Evolutionary conservation across 768 basidiomycete genomes (phyloP), one percentile per base, ranked within the genome.

Genomic region (Leucocoprinus leucothites): DNA sequence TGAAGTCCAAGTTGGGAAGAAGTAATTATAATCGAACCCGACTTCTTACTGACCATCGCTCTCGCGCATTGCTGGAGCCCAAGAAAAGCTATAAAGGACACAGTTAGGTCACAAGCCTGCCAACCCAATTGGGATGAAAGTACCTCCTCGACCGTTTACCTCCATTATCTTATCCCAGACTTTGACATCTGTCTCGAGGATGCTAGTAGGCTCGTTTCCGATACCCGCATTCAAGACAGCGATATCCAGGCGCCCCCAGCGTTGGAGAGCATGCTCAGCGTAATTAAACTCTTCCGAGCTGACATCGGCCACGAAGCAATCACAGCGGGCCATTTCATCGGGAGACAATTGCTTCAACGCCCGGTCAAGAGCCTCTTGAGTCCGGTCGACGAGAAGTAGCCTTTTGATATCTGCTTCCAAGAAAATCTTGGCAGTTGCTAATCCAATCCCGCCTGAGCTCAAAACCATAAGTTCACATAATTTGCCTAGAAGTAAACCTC

Each of bases 1-100:
- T 63, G 54, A 34, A 63, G 53, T 16, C 62, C 62, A n/a, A 63
- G 53, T 22, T 63, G 60, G 5, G 62, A 59, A n/a, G 62, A 57
- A 7, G 54, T 57, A 42, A 61, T 58, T 5, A 63, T 48, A 34
- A 63, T 63, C 8, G 62, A 60, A 2, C 62, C 62, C 14, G 54
- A 57, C 13, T 53, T 53, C 22, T 13, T 53, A 43, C 46, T 44
- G 35, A 36, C 28, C 52, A 53, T 53, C 4, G 21, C 44, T 34
- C 45, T 38, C n/a, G 43, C 52, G 31, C 52, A 53, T 26, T 53
- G 52, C 31, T 53, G 42, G 16, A 53, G 44, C n/a, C 52, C 52
- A 9, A 53, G 52, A 36, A 53, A 53, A 18, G 46, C 52, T 53
- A 19, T 16, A 53, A 28, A 3, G 19, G 19, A 36, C 4, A 22